Conservation (phyloP, 1,284 basidiomycete species). For the Ustilago lituana region DNA sequence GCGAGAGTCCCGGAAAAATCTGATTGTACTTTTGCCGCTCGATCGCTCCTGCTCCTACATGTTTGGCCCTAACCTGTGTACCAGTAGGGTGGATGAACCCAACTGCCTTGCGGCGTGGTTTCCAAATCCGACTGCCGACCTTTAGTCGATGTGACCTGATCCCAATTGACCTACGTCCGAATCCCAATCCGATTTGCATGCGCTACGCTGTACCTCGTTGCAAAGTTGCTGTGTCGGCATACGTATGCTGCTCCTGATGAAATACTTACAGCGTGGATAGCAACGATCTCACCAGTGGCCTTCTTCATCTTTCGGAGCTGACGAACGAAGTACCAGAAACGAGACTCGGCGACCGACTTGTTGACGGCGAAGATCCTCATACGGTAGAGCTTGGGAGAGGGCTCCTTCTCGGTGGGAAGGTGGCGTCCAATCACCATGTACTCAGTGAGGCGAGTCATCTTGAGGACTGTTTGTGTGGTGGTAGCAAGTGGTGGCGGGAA, state of each 20-base stretch:
- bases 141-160: background rate
- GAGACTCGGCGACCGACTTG: conserved; percentile 96
- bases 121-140: too few species aligned
- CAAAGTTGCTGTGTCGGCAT: too few species aligned
- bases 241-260: background rate
- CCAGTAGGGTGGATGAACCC: too few species aligned
- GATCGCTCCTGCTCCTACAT: too few species aligned
- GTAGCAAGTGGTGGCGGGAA: conserved; percentile 9
- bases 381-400: conserved; percentile 95
- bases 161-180: background rate
- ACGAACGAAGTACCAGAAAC: conserved; percentile 99
- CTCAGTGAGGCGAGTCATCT: conserved; percentile 72
- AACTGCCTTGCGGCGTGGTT: too few species aligned
- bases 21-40: too few species aligned
- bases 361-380: conserved; percentile 99
- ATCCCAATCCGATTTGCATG: background rate
- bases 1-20: too few species aligned
- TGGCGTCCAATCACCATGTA: conserved; percentile 98
- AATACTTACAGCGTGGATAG: conserved; percentile 87
- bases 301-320: conserved; percentile 92
- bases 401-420: conserved; percentile 91
- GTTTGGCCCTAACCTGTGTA: too few species aligned
- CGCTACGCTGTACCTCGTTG: too few species aligned
- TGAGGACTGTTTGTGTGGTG: conserved; percentile 39
- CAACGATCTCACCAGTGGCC: conserved; percentile 98